Conservation (phyloP, 169 alveolate genomes). For the Neospora caninum region DNA sequence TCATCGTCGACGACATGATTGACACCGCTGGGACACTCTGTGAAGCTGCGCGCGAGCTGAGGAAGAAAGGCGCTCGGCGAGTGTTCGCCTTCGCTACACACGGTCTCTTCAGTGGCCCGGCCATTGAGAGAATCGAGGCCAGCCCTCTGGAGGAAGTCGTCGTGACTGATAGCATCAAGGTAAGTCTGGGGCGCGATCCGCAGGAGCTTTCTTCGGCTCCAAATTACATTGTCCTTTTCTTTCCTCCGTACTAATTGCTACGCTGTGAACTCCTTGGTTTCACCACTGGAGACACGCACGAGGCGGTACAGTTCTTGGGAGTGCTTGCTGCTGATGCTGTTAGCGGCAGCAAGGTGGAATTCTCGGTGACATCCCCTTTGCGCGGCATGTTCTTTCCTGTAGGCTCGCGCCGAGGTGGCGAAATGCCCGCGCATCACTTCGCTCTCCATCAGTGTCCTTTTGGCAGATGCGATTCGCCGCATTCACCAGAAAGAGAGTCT, state of each 20-base stretch:
- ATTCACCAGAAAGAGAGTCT: constrained; percentile 86
- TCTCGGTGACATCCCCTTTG: background rate
- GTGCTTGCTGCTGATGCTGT: background rate
- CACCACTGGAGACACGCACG: no score
- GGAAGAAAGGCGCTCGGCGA: constrained; percentile 92
- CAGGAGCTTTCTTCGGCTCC: no score
- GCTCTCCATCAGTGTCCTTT: constrained; percentile 79
- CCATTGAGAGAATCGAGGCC: constrained; percentile 85
- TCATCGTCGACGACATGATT: constrained; percentile 97
- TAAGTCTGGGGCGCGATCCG: background rate
- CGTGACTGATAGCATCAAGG: constrained; percentile 90
- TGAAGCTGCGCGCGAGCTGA: constrained; percentile 93
- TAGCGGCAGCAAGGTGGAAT: background rate
- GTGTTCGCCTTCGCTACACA: constrained; percentile 97
- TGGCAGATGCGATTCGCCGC: constrained; percentile 91
- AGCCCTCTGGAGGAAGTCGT: constrained; percentile 89
- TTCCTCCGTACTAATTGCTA: no score
- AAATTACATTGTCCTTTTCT: no score
- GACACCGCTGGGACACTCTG: constrained; percentile 98
- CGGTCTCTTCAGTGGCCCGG: constrained; percentile 92
- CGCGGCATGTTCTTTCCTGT: background rate
- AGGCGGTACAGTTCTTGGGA: no score
- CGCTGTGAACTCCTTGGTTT: no score
- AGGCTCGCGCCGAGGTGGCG: constrained; percentile 73
- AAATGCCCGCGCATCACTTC: constrained; percentile 77